Evolutionary conservation across 768 basidiomycete species (phyloP).

Genomic region (Phaeotremella fagi): DNA sequence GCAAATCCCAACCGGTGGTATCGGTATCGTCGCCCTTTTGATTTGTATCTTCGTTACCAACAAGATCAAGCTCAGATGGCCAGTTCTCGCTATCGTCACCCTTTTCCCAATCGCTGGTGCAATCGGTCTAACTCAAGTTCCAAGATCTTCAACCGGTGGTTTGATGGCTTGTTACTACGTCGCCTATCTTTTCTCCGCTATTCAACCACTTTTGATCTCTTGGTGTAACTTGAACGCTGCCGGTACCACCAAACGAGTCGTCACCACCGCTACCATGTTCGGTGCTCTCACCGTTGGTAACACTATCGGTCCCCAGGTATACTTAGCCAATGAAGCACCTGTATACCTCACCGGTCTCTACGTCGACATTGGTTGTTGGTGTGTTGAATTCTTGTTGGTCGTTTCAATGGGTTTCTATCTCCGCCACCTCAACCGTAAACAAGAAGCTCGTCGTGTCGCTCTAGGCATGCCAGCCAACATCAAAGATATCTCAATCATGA

Average conservation of each 20-base stretch:
- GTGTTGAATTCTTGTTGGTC: constrained; percentile 27
- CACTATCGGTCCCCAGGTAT: constrained; percentile 43
- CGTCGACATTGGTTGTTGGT: constrained; percentile 44
- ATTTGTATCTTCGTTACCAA: constrained; percentile 38
- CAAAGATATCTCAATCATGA: constrained; percentile 45
- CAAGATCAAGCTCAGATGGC: constrained; percentile 37
- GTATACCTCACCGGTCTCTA: constrained; percentile 42
- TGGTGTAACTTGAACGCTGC: constrained; percentile 40
- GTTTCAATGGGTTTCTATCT: constrained; percentile 42
- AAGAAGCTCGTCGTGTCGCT: constrained; percentile 35
- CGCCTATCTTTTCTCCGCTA: constrained; percentile 25
- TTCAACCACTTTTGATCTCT: constrained; percentile 27
- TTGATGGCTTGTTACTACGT: constrained; percentile 4
- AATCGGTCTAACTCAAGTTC: constrained; percentile 31
- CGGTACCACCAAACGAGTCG: constrained; percentile 35
- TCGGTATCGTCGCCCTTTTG: constrained; percentile 32
- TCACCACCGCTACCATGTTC: constrained; percentile 36
- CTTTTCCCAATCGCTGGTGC: constrained; percentile 45
- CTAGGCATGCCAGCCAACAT: constrained; percentile 36
- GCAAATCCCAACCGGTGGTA: constrained; percentile 43
- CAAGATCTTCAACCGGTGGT: constrained; percentile 23
- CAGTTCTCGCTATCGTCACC: constrained; percentile 22
- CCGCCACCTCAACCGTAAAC: constrained; percentile 31
- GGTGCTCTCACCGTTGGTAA: constrained; percentile 33
- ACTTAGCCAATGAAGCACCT: constrained; percentile 35